phyloP scores from a whole-genome alignment of 2,329 filamentous ascomycete genomes.

The Cercospora sp. region DNA sequence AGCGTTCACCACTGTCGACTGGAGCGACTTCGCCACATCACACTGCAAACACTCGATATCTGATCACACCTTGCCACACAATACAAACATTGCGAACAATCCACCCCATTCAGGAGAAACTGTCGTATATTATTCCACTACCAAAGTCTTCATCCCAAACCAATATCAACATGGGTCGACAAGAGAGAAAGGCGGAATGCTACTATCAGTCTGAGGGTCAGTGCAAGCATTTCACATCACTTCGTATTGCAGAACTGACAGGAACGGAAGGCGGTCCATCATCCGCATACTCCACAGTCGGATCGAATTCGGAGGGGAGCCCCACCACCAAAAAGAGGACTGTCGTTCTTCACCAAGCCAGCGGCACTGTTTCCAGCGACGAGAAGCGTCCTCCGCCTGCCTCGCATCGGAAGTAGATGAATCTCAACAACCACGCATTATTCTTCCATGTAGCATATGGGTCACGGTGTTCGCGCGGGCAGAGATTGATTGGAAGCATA shows the following conservation, averaged over 20 bases:
- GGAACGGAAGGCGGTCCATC: neutral
- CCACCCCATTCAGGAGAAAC: neutral
- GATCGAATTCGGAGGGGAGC: slow-evolving; percentile 4
- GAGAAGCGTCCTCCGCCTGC: neutral
- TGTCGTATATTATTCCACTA: neutral
- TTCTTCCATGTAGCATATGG: neutral
- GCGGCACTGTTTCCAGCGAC: slow-evolving; percentile 16
- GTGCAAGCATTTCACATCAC: neutral
- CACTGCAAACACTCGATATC: neutral
- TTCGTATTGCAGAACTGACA: neutral
- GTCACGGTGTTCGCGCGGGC: neutral
- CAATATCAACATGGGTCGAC: slow-evolving; percentile 6
- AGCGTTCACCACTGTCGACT: neutral
- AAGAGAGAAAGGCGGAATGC: slow-evolving; percentile 1
- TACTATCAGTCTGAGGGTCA: slow-evolving; percentile 6
- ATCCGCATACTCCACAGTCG: slow-evolving; percentile 12
- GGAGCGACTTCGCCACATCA: slow-evolving; percentile 1
- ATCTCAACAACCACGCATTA: too few species aligned
- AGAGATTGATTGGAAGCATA: neutral
- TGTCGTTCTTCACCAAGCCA: slow-evolving; percentile 22
- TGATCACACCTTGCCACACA: neutral
- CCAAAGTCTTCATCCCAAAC: neutral
- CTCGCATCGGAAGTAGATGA: slow-evolving; percentile 2
- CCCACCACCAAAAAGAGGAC: slow-evolving; percentile 8
- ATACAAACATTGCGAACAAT: neutral